A percentile compares a stretch with the other conserved stretches of the same genome.
Conservation (phyloP, 169 alveolate species). For the Cryptosporidium bovis region DNA sequence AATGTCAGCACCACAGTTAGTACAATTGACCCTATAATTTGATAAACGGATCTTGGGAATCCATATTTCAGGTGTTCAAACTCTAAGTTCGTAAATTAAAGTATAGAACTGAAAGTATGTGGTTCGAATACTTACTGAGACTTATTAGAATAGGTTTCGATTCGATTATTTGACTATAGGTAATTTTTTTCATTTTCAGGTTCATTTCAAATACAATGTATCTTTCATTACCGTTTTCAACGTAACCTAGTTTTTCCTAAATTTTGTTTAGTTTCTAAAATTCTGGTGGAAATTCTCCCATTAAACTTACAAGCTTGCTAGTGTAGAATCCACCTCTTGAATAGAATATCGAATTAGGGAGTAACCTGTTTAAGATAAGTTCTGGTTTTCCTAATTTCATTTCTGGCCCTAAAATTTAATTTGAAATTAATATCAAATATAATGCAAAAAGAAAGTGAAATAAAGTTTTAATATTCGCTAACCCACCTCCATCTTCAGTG, state of each 20-base stretch:
- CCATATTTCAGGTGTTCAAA: no score
- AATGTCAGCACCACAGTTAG: no score
- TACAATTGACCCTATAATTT: no score
- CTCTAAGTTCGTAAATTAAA: no score
- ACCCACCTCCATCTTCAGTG: conserved; percentile 22
- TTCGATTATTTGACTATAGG: conserved; percentile 4
- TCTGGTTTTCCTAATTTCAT: not conserved
- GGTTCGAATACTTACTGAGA: conserved; percentile 9
- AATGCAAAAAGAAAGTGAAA: not conserved
- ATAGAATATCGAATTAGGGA: conserved; percentile 24
- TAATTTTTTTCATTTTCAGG: conserved; percentile 8
- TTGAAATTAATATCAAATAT: not conserved
- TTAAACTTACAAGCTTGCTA: conserved; percentile 17
- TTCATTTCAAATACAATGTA: not conserved
- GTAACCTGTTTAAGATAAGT: not conserved
- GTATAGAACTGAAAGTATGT: not conserved
- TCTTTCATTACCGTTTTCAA: no score
- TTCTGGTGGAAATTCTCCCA: no score
- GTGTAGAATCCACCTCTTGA: not conserved
- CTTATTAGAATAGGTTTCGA: conserved; percentile 4
- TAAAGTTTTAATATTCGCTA: not conserved
- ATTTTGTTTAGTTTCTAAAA: no score
- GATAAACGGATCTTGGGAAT: no score
- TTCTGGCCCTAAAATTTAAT: not conserved
- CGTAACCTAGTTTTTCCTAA: no score